Conservation (phyloP, 2,329 filamentous ascomycete genomes). For the Sporothrix sp. region DNA sequence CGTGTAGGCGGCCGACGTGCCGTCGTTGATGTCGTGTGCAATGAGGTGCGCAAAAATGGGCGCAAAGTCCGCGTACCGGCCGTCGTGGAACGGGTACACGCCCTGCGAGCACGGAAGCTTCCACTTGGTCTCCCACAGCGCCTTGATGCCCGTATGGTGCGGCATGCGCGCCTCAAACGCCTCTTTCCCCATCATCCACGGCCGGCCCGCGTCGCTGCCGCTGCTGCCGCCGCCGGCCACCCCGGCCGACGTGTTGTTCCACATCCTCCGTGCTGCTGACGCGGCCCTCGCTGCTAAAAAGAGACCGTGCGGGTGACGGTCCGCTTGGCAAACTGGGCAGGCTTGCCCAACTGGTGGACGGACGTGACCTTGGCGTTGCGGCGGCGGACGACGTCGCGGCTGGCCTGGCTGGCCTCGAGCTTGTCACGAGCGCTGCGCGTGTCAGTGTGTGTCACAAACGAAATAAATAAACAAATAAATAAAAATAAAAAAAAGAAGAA, state of each 20-base stretch:
- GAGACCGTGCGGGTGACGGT: constrained; percentile 23
- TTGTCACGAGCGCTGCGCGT: constrained; percentile 17
- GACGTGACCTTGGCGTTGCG: constrained; percentile 20
- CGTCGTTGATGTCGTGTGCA: constrained; percentile 52
- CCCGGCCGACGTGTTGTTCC: not conserved
- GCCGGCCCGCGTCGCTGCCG: not conserved
- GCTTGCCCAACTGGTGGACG: constrained; percentile 14
- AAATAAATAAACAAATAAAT: not conserved
- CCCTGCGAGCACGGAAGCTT: constrained; percentile 54
- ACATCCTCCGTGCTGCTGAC: constrained; percentile 8
- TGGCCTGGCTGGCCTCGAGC: not conserved
- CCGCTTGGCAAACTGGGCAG: constrained; percentile 25
- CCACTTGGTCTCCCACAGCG: constrained; percentile 70
- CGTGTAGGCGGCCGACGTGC: constrained; percentile 56
- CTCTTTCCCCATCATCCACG: constrained; percentile 36
- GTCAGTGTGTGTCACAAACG: not conserved
- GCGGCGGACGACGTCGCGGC: constrained; percentile 19
- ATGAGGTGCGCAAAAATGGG: constrained; percentile 58
- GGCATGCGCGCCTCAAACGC: constrained; percentile 38
- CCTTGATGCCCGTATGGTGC: constrained; percentile 50
- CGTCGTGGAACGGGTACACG: constrained; percentile 68
- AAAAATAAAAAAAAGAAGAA: not conserved
- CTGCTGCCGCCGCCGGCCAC: not conserved
- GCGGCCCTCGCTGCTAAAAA: constrained; percentile 15
- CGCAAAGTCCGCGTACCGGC: constrained; percentile 56